These are phyloP conservation scores for Beauveria sp. DNA, from an alignment of 2,329 filamentous ascomycete species.

Conservation along the genomic window DNA sequence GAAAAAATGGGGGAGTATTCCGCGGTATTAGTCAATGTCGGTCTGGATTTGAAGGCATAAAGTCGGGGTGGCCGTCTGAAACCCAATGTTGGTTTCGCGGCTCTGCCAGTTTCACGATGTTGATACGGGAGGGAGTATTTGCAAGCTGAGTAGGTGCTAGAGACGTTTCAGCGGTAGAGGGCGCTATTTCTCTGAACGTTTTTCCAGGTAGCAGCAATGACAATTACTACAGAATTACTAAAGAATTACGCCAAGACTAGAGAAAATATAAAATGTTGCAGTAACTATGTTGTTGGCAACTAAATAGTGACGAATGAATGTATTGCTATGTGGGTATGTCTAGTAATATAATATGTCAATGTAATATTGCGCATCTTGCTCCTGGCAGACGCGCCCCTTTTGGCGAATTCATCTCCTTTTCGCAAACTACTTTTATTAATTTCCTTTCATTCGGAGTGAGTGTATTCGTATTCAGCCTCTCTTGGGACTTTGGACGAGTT, in stretches of 20 bases:
- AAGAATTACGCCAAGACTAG: not conserved
- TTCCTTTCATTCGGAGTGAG: not conserved
- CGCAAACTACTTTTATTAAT: not conserved
- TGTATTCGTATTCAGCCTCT: not conserved
- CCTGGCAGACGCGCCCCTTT: too few species aligned
- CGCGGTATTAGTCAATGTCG: not conserved
- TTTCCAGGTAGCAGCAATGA: not conserved
- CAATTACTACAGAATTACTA: not conserved
- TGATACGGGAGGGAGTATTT: not conserved
- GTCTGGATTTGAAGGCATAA: not conserved
- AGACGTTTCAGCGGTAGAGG: not conserved
- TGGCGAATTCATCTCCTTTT: not conserved
- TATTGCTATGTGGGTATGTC: not conserved
- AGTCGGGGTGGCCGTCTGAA: not conserved
- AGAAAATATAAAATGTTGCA: not conserved
- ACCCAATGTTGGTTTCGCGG: slow-evolving; percentile 1
- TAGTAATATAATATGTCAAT: not conserved
- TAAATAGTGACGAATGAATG: not conserved
- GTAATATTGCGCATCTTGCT: not conserved
- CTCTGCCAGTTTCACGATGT: not conserved
- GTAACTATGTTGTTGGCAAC: not conserved
- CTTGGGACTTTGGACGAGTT: not conserved
- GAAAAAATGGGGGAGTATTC: not conserved
- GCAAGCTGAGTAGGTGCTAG: not conserved
- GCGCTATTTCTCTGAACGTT: not conserved